phyloP scores from a whole-genome alignment of 2,329 filamentous ascomycete genomes.

The Colletotrichum lupini region DNA sequence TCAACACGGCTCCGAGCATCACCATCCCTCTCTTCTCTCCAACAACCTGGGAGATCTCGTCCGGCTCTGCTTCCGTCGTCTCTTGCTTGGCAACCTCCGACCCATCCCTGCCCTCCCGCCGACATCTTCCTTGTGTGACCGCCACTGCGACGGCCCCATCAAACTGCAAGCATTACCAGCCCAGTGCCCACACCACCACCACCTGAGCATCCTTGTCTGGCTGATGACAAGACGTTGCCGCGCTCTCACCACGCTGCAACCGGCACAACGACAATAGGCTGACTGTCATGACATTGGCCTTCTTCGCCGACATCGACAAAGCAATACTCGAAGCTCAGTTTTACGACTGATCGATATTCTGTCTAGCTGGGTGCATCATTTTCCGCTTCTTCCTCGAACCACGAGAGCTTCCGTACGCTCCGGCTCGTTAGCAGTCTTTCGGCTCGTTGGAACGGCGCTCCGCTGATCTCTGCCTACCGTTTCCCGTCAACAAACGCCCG shows the following conservation, averaged over 20 bases:
- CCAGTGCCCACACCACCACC: conserved; percentile 26
- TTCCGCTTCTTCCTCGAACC: neutral
- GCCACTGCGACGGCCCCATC: conserved; percentile 13
- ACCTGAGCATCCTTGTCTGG: conserved; percentile 29
- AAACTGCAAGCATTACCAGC: conserved; percentile 17
- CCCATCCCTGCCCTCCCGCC: conserved; percentile 19
- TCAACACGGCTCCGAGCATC: neutral
- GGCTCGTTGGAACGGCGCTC: neutral
- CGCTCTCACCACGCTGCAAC: conserved; percentile 1
- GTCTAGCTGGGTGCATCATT: neutral
- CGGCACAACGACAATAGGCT: conserved; percentile 12
- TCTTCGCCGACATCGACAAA: neutral
- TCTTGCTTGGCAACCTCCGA: neutral
- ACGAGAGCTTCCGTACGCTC: neutral
- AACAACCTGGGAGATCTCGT: neutral
- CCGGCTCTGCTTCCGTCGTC: conserved; percentile 19
- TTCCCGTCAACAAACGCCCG: neutral
- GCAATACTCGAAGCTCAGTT: neutral
- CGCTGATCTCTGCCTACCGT: conserved; percentile 11
- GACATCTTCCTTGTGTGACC: conserved; percentile 2
- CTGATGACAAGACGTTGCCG: conserved; percentile 6
- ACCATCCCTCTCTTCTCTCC: neutral
- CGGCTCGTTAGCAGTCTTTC: neutral
- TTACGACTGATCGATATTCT: neutral
- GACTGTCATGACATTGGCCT: conserved; percentile 3